Base-by-base conservation (phyloP, 306 rosid species). In the Rosa chinensis region DNA sequence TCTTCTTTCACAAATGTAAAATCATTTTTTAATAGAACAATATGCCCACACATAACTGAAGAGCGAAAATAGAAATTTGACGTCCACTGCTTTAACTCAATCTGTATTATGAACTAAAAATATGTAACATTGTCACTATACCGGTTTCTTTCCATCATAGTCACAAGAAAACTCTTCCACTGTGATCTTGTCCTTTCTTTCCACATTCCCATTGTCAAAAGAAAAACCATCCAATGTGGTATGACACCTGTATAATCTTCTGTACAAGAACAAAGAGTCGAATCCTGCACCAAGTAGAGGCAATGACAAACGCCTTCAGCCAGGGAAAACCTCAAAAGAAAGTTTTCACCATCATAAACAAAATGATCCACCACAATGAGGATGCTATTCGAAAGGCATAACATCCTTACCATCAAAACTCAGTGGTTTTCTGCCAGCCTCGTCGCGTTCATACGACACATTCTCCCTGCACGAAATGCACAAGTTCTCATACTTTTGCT, bases 111-210 rank as follows among this genome's bases (percentile, higher is more conserved):
- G 42, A 39, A 50, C 56, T 23, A 0, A 69, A 42, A 75, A 20
- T 25, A 8, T 50, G 25, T 32, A 42, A 5, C 48, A n/a, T 72
- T 42, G 73, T 32, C 37, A 32, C 3, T 44, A 82, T 91, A 95
- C 98, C 89, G 97, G 99, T 88, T 91, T 90, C 86, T 91, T 95
- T 25, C 89, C 89, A 79, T 95, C 99, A 75, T 89, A 91, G 59
- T 85, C 82, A 10, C 70, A 58, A 77, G 71, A 67, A 81, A 93
- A 95, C 62, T 84, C 93, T 79, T 91, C 82, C 67, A 85, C 17
- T 52, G 96, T 79, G 70, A 86, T 71, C 42, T 88, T 83, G 10
- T 82, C 81, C 80, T 79, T 85, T 83, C 99, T 93, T 83, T 90
- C 92, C 79, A 95, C 92, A 66, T 88, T 92, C 69, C 98, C 98